Conservation (phyloP, 192 early-diverging fungal genomes). For the Linnemannia hyalina region DNA sequence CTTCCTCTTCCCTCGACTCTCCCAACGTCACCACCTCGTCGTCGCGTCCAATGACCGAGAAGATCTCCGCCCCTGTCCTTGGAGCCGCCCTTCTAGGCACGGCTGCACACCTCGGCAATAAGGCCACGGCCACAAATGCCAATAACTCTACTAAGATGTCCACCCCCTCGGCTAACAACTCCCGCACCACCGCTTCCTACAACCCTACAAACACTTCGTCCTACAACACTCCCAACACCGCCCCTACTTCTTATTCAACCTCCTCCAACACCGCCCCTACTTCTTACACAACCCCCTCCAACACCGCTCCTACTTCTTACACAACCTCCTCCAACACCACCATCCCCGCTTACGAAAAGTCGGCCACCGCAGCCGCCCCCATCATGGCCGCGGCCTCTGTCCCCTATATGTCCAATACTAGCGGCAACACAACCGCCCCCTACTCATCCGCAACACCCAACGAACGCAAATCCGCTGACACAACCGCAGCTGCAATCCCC, state of each 20-base stretch:
- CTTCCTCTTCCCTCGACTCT: not conserved
- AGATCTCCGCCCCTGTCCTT: conserved; percentile 1
- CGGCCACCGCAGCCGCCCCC: no score
- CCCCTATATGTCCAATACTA: not conserved
- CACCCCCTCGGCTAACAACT: not conserved
- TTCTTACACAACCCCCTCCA: not conserved
- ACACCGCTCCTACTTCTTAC: not conserved
- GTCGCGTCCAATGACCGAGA: not conserved
- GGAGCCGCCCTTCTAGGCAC: conserved; percentile 16
- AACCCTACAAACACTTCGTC: not conserved
- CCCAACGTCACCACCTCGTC: not conserved
- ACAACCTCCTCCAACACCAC: not conserved
- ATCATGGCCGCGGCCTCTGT: not conserved
- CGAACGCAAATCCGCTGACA: not conserved
- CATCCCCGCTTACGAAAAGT: not conserved
- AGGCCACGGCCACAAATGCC: not conserved
- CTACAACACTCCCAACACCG: not conserved
- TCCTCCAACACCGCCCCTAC: not conserved
- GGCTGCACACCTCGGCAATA: conserved; percentile 13
- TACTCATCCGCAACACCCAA: not conserved
- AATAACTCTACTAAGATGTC: not conserved
- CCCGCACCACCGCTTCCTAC: not conserved
- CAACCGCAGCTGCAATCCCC: conserved; percentile 8
- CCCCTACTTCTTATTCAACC: not conserved
- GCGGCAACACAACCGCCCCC: not conserved